Conservation (phyloP, 108 stramenopile genomes). For the Schizochytrium sp. region DNA sequence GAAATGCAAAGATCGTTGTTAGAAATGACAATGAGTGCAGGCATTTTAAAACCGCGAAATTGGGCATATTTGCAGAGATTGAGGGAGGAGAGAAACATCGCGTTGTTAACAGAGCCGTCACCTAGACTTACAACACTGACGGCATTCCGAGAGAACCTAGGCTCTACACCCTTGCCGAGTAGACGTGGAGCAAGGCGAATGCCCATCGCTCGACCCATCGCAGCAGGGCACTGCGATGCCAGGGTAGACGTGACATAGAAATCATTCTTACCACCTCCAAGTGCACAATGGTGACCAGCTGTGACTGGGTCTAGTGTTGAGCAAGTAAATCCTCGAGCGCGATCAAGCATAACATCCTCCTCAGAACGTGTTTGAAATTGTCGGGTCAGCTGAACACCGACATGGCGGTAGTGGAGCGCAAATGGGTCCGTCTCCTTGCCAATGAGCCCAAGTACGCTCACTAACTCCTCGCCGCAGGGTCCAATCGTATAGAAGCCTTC, state of each 20-base stretch:
- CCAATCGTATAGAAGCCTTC: conserved; percentile 89
- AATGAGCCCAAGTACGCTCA: conserved; percentile 75
- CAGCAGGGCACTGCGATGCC: conserved; percentile 85
- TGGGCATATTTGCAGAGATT: conserved; percentile 83
- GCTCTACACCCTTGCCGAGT: conserved; percentile 2
- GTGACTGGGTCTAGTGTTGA: conserved; percentile 85
- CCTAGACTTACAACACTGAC: conserved; percentile 84
- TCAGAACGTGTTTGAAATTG: conserved; percentile 72
- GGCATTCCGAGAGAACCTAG: conserved; percentile 32
- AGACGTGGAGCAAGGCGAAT: conserved; percentile 72
- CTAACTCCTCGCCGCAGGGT: conserved; percentile 88
- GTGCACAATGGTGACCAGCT: conserved; percentile 85
- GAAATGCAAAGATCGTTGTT: conserved; percentile 86
- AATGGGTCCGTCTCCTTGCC: conserved; percentile 73
- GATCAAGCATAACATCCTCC: conserved; percentile 80
- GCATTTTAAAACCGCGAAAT: conserved; percentile 80
- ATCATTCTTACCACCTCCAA: conserved; percentile 74
- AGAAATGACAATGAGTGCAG: conserved; percentile 83
- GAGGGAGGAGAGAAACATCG: conserved; percentile 82
- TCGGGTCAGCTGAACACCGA: conserved; percentile 77
- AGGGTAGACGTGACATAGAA: conserved; percentile 79
- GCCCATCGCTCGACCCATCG: conserved; percentile 85
- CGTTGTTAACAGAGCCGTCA: conserved; percentile 87
- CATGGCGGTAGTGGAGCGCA: conserved; percentile 87
- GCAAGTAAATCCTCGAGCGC: conserved; percentile 83